These are phyloP conservation scores for Malbranchea cinnamomea DNA, from an alignment of 2,329 filamentous ascomycete species.

Conservation along the genomic window DNA sequence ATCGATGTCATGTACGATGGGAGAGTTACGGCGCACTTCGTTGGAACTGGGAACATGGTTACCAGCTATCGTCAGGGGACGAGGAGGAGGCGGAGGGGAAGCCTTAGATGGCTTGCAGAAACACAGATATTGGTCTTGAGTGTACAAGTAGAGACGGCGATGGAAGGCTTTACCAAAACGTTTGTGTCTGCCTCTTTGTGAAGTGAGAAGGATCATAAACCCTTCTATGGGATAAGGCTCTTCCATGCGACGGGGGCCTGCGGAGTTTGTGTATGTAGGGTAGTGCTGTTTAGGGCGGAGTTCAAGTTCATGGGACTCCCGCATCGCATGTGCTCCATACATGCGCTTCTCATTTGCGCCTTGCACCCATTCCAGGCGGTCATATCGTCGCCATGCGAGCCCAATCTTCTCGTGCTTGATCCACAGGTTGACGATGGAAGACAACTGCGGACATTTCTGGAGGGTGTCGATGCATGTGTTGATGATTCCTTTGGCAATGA, in stretches of 20 bases:
- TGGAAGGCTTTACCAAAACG: conserved; percentile 46
- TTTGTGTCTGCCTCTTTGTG: conserved; percentile 44
- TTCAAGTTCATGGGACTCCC: conserved; percentile 50
- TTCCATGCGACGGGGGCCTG: conserved; percentile 27
- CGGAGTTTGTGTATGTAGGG: conserved; percentile 34
- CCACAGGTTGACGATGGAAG: conserved; percentile 45
- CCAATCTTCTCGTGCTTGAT: conserved; percentile 43
- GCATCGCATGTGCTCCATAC: conserved; percentile 55
- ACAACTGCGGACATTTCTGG: conserved; percentile 41
- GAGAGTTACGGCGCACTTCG: conserved; percentile 41
- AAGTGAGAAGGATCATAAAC: conserved; percentile 50
- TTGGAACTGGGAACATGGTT: conserved; percentile 37
- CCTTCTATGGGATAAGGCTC: conserved; percentile 52
- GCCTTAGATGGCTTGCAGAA: conserved; percentile 48
- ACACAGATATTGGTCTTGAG: conserved; percentile 47
- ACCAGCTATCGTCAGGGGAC: conserved; percentile 29
- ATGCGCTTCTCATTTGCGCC: conserved; percentile 51
- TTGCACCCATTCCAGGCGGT: conserved; percentile 53
- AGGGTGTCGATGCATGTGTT: conserved; percentile 45
- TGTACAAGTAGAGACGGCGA: conserved; percentile 51
- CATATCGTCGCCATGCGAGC: conserved; percentile 54
- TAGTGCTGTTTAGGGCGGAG: conserved; percentile 51
- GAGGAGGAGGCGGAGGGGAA: conserved; percentile 44
- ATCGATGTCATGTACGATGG: conserved; percentile 45
- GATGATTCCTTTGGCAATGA: conserved; percentile 42